Percentiles rank a stretch among this genome's conserved stretches.
Conservation (phyloP, 2,329 filamentous ascomycete genomes). For the Parastagonospora avenae region DNA sequence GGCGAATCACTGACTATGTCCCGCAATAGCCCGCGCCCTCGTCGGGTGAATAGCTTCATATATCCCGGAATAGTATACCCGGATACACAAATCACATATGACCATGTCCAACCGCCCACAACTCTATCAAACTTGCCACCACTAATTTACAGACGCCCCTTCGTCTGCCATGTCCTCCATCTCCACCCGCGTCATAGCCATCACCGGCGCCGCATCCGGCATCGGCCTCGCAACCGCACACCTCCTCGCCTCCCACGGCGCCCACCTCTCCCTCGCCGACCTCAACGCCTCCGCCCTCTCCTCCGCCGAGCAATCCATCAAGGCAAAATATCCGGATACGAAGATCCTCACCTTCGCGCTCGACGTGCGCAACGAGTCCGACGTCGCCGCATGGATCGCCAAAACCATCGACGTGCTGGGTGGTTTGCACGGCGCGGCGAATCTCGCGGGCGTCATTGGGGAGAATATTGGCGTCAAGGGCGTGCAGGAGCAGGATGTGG, state of each 20-base stretch:
- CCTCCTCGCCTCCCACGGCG: constrained; percentile 27
- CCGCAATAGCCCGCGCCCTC: too few relatives aligned
- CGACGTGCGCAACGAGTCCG: constrained; percentile 53
- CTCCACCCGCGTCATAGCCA: constrained; percentile 30
- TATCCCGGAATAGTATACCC: background rate
- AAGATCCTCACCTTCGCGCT: constrained; percentile 47
- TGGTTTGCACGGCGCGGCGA: constrained; percentile 42
- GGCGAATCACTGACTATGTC: too few relatives aligned
- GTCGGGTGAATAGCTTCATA: background rate
- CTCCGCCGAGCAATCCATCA: constrained; percentile 15
- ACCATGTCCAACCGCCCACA: too few relatives aligned
- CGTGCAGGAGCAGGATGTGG: constrained; percentile 37
- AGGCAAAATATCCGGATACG: constrained; percentile 10
- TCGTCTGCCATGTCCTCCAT: constrained; percentile 9
- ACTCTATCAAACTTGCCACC: too few relatives aligned
- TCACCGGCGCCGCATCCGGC: constrained; percentile 35
- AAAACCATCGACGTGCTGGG: constrained; percentile 52
- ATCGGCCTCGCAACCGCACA: constrained; percentile 34
- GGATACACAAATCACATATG: background rate
- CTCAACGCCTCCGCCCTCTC: constrained; percentile 18
- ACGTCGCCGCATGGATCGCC: constrained; percentile 60
- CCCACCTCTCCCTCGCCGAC: constrained; percentile 34
- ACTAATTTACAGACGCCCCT: constrained; percentile 1
- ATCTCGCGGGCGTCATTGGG: constrained; percentile 54
- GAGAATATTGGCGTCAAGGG: constrained; percentile 22